Conservation (phyloP, 805 yeast genomes). For the Ogataea pini region DNA sequence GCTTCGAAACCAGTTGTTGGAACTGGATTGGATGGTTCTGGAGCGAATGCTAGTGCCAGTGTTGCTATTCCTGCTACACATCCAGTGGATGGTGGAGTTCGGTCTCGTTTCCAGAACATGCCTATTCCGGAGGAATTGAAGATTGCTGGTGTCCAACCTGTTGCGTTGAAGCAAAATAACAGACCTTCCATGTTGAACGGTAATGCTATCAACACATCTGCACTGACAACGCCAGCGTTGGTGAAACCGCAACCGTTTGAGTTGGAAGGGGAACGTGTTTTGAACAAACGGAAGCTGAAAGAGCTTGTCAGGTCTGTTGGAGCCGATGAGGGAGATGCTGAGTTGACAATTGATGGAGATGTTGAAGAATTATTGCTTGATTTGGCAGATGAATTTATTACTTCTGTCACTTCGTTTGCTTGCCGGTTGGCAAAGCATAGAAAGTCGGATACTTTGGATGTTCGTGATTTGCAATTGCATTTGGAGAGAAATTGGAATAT, state of each 20-base stretch:
- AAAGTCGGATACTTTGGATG: conserved; percentile 82
- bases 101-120: conserved; percentile 61
- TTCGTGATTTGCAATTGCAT: conserved; percentile 87
- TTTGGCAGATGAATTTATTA: conserved; percentile 92
- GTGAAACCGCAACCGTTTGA: conserved; percentile 80
- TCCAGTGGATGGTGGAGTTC: conserved; percentile 39
- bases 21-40: conserved; percentile 15
- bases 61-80: conserved; percentile 13
- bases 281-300: conserved; percentile 84
- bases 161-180: conserved; percentile 56
- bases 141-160: conserved; percentile 66
- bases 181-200: conserved; percentile 89
- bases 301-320: conserved; percentile 85
- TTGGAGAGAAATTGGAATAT: conserved; percentile 94
- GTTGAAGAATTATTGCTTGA: conserved; percentile 90
- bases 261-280: conserved; percentile 75
- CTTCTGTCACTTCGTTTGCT: conserved; percentile 88
- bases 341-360: conserved; percentile 89
- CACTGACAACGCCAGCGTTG: conserved; percentile 74
- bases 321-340: conserved; percentile 87
- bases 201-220: conserved; percentile 67
- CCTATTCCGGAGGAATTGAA: conserved; percentile 72
- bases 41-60: conserved; percentile 19
- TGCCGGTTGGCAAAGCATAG: conserved; percentile 95
- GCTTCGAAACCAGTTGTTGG: conserved; percentile 35